Percentiles rank a stretch among this genome's conserved stretches.
Conservation (phyloP, 805 yeast genomes). For the Candida arabinofermentans region DNA sequence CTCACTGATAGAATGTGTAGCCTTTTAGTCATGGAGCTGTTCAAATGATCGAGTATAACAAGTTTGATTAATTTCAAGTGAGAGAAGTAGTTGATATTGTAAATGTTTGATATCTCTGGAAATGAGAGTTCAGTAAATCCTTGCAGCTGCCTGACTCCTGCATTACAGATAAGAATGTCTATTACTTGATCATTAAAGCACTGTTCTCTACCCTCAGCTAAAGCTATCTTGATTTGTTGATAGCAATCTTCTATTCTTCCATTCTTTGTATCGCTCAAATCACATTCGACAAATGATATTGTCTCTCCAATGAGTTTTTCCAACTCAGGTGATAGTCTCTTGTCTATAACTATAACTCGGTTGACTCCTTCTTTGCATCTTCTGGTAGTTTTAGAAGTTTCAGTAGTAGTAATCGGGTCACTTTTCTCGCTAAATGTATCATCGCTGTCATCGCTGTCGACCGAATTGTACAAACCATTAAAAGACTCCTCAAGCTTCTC, state of each 20-base stretch:
- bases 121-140: conserved; percentile 26
- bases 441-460: no score
- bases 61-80: conserved; percentile 38
- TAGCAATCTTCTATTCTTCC: conserved; percentile 20
- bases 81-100: conserved; percentile 41
- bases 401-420: no score
- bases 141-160: conserved; percentile 41
- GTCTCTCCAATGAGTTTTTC: conserved; percentile 6
- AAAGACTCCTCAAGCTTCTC: no score
- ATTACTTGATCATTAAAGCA: conserved; percentile 6
- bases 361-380: conserved; percentile 1
- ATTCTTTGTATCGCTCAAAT: conserved; percentile 12
- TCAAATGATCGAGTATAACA: conserved; percentile 26
- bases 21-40: conserved; percentile 16
- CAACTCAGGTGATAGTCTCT: conserved; percentile 16
- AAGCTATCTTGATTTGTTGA: conserved; percentile 19
- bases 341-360: conserved; percentile 33
- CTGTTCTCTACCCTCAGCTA: conserved; percentile 1
- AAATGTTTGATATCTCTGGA: conserved; percentile 10
- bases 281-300: conserved; percentile 25
- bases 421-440: no score
- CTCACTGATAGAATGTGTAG: conserved; percentile 41
- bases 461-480: no score
- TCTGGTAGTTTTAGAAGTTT: neutral
- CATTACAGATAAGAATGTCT: conserved; percentile 42